Evolutionary conservation across 2,329 filamentous ascomycete species (phyloP), one percentile per base, ranked within the genome.

Genomic region (Cytospora schulzeri): DNA sequence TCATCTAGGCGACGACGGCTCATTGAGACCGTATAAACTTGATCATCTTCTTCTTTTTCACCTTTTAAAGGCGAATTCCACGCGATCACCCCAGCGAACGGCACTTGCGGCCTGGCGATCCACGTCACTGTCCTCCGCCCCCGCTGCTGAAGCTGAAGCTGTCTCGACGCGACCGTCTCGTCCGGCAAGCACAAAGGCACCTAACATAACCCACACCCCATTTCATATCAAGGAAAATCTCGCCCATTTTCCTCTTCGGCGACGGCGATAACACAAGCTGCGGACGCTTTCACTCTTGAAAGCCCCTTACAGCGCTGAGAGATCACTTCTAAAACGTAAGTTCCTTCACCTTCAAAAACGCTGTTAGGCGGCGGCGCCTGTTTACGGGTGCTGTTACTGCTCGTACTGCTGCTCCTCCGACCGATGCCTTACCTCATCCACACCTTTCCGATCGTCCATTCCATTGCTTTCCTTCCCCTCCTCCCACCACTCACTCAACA

Each of bases 291-390:
- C 63, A 66, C 50, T 45, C 51, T 60, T 61, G 52, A 61, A 64
- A 65, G 63, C 64, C 56, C 38, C 51, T 29, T 57, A 67, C 54
- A 61, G 66, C n/a, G n/a, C 67, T 67, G 63, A 67, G 67, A 67
- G 66, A 67, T 68, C 68, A 68, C 68, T 69, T 69, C 68, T 68
- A 62, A 62, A 63, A 35, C 31, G 66, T 66, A 63, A 29, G 66
- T 33, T 26, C 26, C 50, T 48, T 22, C 61, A 57, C 26, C 31
- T 9, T 56, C 53, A 15, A 24, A 48, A 24, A 48, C 11, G 45
- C 45, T 48, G 45, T 19, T 14, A 48, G 45, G 45, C 45, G 19
- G 45, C 22, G 7, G 17, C 17, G 4, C 29, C 29, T 35, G 33
- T 35, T n/a, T 35, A 35, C 33, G 7, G 31, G 31, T 45, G 38